Conservation (phyloP, 495 filamentous ascomycete species). For the Schizothecium vesticola region DNA sequence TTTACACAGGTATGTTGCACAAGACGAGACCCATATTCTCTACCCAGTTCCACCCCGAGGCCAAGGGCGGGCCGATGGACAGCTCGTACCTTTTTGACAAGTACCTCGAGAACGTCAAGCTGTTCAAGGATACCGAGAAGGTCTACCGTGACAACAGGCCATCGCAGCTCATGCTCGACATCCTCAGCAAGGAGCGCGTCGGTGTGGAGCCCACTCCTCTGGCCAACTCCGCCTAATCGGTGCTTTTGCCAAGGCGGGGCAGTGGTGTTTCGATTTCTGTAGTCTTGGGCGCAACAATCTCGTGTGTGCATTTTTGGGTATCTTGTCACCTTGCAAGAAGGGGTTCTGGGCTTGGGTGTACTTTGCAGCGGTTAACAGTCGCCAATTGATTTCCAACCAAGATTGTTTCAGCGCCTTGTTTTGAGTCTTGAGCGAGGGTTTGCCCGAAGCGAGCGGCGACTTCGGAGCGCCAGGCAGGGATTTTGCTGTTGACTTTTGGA, state of each 20-base stretch:
- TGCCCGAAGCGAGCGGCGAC: background rate
- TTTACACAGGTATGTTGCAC: conserved; percentile 71
- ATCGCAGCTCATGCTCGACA: conserved; percentile 79
- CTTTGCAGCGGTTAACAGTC: background rate
- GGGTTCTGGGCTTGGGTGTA: background rate
- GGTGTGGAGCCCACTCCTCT: conserved; percentile 68
- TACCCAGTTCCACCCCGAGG: conserved; percentile 97
- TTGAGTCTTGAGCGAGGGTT: background rate
- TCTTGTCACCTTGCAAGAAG: background rate
- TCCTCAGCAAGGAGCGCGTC: conserved; percentile 88
- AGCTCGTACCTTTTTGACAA: conserved; percentile 91
- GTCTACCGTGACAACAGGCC: conserved; percentile 73
- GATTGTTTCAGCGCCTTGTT: background rate
- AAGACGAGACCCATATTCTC: conserved; percentile 94
- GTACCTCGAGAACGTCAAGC: conserved; percentile 82
- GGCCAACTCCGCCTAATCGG: conserved; percentile 33
- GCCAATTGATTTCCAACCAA: background rate
- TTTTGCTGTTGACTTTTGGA: background rate
- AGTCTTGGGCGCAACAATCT: background rate
- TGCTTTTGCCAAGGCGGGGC: background rate
- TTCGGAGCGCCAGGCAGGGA: background rate
- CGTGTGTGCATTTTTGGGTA: background rate
- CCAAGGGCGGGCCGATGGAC: conserved; percentile 92
- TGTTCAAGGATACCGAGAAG: conserved; percentile 77
- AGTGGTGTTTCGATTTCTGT: background rate